phyloP scores from a whole-genome alignment of 352 stramenopile genomes.

The Vaucheria bursata region DNA sequence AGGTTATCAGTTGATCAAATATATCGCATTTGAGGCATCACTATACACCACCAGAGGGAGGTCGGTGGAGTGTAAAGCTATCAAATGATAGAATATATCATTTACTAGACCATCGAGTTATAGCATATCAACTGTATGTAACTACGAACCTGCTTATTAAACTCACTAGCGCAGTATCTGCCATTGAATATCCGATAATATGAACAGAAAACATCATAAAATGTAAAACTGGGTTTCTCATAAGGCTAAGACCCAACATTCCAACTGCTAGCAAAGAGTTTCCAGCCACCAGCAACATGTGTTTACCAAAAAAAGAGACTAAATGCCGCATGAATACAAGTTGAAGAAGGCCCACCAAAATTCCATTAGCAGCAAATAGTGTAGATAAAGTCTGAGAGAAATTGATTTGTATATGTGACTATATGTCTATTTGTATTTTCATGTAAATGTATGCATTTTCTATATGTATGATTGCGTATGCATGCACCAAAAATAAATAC shows the following conservation, averaged over 20 bases:
- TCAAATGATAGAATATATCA: too few relatives aligned
- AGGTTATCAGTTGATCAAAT: too few relatives aligned
- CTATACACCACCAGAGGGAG: too few relatives aligned
- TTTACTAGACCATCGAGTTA: too few relatives aligned
- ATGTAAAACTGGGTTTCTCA: slow-evolving; percentile 33
- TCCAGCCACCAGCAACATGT: slow-evolving; percentile 47
- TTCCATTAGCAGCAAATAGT: slow-evolving; percentile 49
- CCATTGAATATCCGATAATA: slow-evolving; percentile 50
- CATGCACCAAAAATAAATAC: background rate
- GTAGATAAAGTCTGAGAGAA: slow-evolving; percentile 25
- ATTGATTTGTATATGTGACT: background rate
- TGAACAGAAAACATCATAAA: slow-evolving; percentile 49
- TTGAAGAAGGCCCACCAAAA: slow-evolving; percentile 48
- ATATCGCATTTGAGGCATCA: too few relatives aligned
- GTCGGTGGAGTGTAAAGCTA: too few relatives aligned
- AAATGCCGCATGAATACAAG: slow-evolving; percentile 49
- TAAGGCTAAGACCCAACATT: slow-evolving; percentile 49
- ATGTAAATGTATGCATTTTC: too few relatives aligned
- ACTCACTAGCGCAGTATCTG: slow-evolving; percentile 47
- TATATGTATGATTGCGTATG: too few relatives aligned
- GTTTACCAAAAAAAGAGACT: slow-evolving; percentile 45
- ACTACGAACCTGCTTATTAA: slow-evolving; percentile 47
- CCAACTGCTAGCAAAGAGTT: slow-evolving; percentile 47
- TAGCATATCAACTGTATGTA: too few relatives aligned
- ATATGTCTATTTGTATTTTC: too few relatives aligned